Evolutionary conservation across 306 rosid genomes (phyloP).

Genomic region (Ormosia semicastrata): DNA sequence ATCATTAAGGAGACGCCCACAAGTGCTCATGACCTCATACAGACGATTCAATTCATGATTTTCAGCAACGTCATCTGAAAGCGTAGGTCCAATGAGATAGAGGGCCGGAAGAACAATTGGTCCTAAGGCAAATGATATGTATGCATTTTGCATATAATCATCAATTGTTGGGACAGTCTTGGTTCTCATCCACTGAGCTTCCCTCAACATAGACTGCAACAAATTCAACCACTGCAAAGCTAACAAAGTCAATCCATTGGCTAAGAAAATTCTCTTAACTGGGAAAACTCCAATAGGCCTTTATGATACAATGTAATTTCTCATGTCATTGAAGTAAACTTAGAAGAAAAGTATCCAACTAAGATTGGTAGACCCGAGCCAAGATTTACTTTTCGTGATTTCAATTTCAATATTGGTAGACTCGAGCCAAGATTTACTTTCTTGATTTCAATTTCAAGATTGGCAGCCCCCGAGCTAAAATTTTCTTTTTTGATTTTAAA

Average conservation of each 20-base stretch:
- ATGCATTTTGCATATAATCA: constrained; percentile 73
- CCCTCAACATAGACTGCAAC: constrained; percentile 66
- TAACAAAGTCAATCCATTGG: constrained; percentile 4
- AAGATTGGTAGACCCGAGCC: background rate
- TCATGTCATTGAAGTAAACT: background rate
- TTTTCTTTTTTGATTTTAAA: too few relatives aligned
- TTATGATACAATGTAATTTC: background rate
- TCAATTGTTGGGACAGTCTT: constrained; percentile 57
- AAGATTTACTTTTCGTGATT: too few relatives aligned
- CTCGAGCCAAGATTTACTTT: too few relatives aligned
- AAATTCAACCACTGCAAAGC: constrained; percentile 70
- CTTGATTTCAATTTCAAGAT: too few relatives aligned
- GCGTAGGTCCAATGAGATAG: constrained; percentile 75
- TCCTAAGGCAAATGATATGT: constrained; percentile 68
- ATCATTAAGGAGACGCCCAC: constrained; percentile 78
- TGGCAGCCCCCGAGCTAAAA: background rate
- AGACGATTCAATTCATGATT: constrained; percentile 47
- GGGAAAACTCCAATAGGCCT: background rate
- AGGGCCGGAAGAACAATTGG: constrained; percentile 79
- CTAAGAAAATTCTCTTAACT: background rate
- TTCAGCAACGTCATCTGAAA: constrained; percentile 41
- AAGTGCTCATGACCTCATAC: constrained; percentile 58
- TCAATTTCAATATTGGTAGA: too few relatives aligned
- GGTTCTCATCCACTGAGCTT: constrained; percentile 65
- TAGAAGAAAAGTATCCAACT: background rate